Evolutionary conservation across 345 rosid species (phyloP), one percentile per base, ranked within the genome.

Genomic region (Eucalyptus dawsonii): DNA sequence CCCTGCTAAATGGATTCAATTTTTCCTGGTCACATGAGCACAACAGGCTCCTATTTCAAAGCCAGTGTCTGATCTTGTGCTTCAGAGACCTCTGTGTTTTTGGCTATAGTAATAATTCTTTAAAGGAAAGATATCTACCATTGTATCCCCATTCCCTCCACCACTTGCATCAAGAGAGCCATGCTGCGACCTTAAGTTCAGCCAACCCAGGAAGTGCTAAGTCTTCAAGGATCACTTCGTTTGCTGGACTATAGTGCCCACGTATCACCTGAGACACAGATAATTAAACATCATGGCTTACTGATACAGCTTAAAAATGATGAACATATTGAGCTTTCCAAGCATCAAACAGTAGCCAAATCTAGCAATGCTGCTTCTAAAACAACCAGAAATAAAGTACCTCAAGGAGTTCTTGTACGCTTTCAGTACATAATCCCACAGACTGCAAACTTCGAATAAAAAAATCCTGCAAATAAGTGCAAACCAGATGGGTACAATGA

Each of bases 101-200:
- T 12, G 15, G 29, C 83, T 76, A 40, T 76, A 40, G 27, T 9
- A 76, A 76, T 86, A 31, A 50, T 87, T 89, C 62, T 81, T 37
- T 40, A 37, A 86, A 25, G 72, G 50, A 89, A 92, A 86, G 54
- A 88, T 50, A 65, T 42, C 80, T 93, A 98, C 99, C 97, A 94
- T 94, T 51, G 99, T 98, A 92, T 98, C 99, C 80, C 99, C 99
- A 91, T 98, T 97, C 95, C 98, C 99, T 93, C 99, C 99, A 89
- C 99, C 99, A 91, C 98, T 97, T 87, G 99, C 99, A 92, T 95
- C 99, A 88, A 98, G 94, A 87, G 99, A 98, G 89, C 98, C 98
- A 93, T 92, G 98, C 99, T 99, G 69, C 90, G 94, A 87, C 99
- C 99, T 91, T 95, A 53, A 98, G 96, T 93, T 98, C 99, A 89